Evolutionary conservation across 2,329 filamentous ascomycete genomes (phyloP).

Genomic region (Sclerotinia trifoliorum): DNA sequence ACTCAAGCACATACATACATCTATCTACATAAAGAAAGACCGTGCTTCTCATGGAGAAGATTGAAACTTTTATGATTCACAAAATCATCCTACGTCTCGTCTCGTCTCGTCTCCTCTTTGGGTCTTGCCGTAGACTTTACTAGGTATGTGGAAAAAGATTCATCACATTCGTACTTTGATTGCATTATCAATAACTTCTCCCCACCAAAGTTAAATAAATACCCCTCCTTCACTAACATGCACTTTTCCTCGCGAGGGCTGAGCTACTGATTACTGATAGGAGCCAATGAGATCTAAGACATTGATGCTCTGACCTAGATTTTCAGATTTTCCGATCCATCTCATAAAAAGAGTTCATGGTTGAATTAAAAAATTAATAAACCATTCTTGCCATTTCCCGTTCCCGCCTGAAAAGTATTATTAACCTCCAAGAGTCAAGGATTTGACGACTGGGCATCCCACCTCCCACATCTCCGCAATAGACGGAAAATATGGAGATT

Average conservation of each 20-base stretch:
- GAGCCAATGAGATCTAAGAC: background rate
- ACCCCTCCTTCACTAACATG: background rate
- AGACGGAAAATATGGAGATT: slow-evolving; percentile 13
- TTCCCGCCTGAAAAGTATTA: background rate
- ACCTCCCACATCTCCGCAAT: slow-evolving; percentile 18
- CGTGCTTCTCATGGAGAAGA: background rate
- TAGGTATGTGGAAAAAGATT: background rate
- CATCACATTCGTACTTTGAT: background rate
- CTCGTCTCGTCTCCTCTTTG: too few species aligned
- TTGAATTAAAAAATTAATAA: background rate
- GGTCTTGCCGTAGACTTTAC: too few species aligned
- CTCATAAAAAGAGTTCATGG: background rate
- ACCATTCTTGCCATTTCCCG: background rate
- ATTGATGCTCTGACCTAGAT: slow-evolving; percentile 5
- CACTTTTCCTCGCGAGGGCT: background rate
- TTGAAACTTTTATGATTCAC: background rate
- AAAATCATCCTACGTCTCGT: too few species aligned
- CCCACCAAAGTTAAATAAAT: background rate
- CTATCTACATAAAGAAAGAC: background rate
- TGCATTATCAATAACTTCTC: background rate
- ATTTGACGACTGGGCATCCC: background rate
- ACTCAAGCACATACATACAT: background rate
- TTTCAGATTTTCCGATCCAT: background rate
- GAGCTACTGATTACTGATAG: background rate
- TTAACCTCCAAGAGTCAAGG: background rate